Evolutionary conservation across 345 rosid species (phyloP), one percentile per base, ranked within the genome.

Genomic region (Cardiospermum halicacabum): DNA sequence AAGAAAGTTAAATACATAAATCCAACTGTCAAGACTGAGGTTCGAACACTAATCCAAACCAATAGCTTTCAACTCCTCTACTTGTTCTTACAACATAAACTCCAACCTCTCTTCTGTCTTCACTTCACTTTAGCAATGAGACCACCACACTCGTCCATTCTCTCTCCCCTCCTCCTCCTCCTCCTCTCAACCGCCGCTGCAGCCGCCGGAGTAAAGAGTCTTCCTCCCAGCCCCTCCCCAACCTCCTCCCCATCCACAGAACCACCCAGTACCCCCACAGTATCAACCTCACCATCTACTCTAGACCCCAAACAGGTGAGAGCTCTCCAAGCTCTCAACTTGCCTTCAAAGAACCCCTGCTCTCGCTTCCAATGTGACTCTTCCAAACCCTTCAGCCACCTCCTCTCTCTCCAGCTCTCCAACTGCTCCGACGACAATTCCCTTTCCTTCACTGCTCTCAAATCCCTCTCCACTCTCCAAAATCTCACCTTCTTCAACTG

Each of bases 321-420:
- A 61, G 91, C 98, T 12, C 97, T 88, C 1, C 80, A 79, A 48
- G 86, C 97, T 47, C 83, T 93, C 54, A 71, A 84, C 75, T 76
- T 90, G 25, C 96, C 92, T 56, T 78, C 94, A 37, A 77, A 72
- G 66, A 80, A 86, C 74, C 94, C 96, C n/a, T 93, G 97, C 72
- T 60, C 73, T 73, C 72, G 70, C 53, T 69, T 75, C 80, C 0
- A 77, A 1, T 93, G 95, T 66, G 90, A 86, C 75, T 30, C 68
- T 53, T 71, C 83, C 64, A 68, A 79, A 18, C 97, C 96, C 43
- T 93, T 88, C 67, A 93, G 90, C 62, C 91, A 80, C 69, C 84
- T 93, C 39, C 26, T 85, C 58, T 74, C 88, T 30, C 89, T 93
- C 69, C 84, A 75, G 60, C 92, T 93, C 77, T 62, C 91, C 53